Evolutionary conservation across 345 rosid species (phyloP).

Genomic region (Eucalyptus leucophloia): DNA sequence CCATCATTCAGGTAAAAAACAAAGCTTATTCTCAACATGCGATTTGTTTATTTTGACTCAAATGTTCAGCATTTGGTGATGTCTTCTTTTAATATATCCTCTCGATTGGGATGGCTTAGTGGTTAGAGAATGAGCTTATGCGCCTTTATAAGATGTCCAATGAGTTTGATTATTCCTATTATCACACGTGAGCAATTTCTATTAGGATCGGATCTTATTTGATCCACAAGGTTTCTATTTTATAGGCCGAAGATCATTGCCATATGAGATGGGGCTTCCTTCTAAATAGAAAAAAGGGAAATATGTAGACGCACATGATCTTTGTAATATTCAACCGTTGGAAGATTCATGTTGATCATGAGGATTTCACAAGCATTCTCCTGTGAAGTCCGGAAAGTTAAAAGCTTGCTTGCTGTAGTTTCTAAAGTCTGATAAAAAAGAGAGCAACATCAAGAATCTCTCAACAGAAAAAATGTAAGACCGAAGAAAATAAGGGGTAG

Average conservation of each 20-base stretch:
- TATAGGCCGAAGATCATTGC: neutral
- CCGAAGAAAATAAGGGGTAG: neutral
- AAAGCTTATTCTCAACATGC: neutral
- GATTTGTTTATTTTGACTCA: neutral
- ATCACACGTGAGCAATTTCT: neutral
- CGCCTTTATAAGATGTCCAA: neutral
- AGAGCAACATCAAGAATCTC: neutral
- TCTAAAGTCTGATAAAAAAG: neutral
- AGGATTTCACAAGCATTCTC: neutral
- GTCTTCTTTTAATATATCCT: neutral
- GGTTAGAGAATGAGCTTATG: neutral
- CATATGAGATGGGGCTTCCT: neutral
- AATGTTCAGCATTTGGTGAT: neutral
- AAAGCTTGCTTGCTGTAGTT: neutral
- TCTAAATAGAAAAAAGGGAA: neutral
- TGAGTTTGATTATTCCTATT: neutral
- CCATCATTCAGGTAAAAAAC: constrained; percentile 33
- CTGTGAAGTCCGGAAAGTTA: neutral
- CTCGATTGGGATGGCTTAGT: neutral
- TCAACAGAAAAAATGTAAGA: neutral
- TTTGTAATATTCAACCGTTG: neutral
- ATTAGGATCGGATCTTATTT: neutral
- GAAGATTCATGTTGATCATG: neutral
- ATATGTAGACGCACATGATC: neutral
- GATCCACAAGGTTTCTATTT: neutral